Evolutionary conservation across 495 filamentous ascomycete species (phyloP), one percentile per base, ranked within the genome.

Genomic region (Penicillium bovifimosum): DNA sequence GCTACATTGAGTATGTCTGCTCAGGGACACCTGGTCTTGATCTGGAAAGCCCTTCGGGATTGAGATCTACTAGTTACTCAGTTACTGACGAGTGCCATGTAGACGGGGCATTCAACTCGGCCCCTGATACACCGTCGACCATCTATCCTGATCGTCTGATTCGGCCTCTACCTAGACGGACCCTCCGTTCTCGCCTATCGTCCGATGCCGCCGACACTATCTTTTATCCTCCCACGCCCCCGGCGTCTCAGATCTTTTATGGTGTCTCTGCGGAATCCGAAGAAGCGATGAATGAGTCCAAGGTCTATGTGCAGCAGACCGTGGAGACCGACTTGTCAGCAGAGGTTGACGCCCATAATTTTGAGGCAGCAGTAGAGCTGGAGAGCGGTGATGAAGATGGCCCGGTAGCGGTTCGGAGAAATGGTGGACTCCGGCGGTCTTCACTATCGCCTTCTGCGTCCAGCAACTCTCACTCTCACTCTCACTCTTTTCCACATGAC

Each of bases 81-180:
- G 65, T 68, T 75, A 65, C 72, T 75, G 68, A 76, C 61, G 57
- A 61, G 56, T 67, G 61, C 53, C 60, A 56, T 63, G 62, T 64
- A 76, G 74, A 74, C 69, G 74, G 73, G 67, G 69, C 70, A 64
- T 76, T 74, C 62, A 73, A 74, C 48, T 68, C 75, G 78, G 82
- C 85, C 67, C 78, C 86, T 60, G 88, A 93, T 68, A 83, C 86
- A 41, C 76, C 78, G 46, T 91, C 90, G 43, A 76, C 84, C 29
- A 68, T 87, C 57, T 93, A 88, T 63, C 88, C 89, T 55, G 87
- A 95, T 60, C 83, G 95, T 60, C 86, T 91, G 50, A 97, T 99
- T 63, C 88, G 91, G 35, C 95, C 95, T 42, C 78, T 99, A 47
- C 95, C 95, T 29, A 93, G 87, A 71, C 83, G 89, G 53, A 84